Conservation (phyloP, 108 stramenopile species). For the Thalassiosira profunda region DNA sequence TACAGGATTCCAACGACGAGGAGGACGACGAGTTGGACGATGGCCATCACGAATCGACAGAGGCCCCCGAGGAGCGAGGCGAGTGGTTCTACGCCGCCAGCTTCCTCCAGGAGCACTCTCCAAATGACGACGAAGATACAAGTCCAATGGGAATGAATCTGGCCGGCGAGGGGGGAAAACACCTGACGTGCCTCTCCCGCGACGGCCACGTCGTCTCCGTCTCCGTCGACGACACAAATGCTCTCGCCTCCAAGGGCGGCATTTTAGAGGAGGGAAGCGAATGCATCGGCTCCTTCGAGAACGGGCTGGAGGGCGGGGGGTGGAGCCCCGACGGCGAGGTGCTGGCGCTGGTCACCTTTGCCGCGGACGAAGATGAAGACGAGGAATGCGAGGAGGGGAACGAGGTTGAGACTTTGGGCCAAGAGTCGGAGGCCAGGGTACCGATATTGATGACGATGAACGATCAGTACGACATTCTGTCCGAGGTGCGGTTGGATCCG, state of each 20-base stretch:
- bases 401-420: not conserved
- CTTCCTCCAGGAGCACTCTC: conserved; percentile 37
- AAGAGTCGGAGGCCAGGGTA: conserved; percentile 20
- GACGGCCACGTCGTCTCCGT: conserved; percentile 48
- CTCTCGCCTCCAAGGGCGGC: conserved; percentile 56
- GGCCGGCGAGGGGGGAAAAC: conserved; percentile 16
- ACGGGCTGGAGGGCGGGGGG: conserved; percentile 71
- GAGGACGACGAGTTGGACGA: conserved; percentile 17
- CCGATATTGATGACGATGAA: conserved; percentile 88
- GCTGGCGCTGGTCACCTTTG: conserved; percentile 73
- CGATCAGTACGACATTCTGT: conserved; percentile 79
- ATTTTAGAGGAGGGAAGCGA: conserved; percentile 61
- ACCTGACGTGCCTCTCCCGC: conserved; percentile 42
- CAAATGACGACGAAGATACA: conserved; percentile 8
- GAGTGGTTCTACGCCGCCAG: conserved; percentile 49
- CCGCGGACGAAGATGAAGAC: conserved; percentile 62
- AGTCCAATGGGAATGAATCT: conserved; percentile 29
- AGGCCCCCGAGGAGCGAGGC: conserved; percentile 1
- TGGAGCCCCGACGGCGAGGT: conserved; percentile 92
- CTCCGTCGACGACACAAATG: conserved; percentile 37
- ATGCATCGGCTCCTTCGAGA: conserved; percentile 85
- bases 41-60: not conserved
- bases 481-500: conserved; percentile 68
- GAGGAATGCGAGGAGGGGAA: conserved; percentile 29
- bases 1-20: conserved; percentile 26